These are phyloP conservation scores for Melocanna baccifera DNA, from an alignment of 176 grass and related monocot species.

Conservation along the genomic window DNA sequence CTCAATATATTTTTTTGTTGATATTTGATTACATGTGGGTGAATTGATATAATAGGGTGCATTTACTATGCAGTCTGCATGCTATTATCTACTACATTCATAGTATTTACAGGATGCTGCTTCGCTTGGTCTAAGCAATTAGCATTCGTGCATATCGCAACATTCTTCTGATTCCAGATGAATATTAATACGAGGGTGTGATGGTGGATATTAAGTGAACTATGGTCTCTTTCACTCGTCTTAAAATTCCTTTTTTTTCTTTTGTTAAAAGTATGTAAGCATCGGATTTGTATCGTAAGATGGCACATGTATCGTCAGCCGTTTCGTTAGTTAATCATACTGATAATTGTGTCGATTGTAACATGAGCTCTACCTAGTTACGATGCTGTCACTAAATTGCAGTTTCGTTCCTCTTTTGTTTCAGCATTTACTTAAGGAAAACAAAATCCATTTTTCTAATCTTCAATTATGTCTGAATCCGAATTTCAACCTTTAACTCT, in stretches of 20 bases:
- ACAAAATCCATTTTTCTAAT: no score
- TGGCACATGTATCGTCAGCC: no score
- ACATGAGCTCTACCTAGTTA: no score
- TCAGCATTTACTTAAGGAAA: no score
- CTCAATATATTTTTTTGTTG: not conserved
- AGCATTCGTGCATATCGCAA: not conserved
- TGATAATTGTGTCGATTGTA: no score
- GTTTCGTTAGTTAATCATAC: not conserved
- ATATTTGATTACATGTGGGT: not conserved
- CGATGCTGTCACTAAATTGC: no score
- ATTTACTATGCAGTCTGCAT: conserved; percentile 4
- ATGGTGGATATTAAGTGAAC: not conserved
- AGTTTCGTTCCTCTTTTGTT: no score
- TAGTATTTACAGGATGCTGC: conserved; percentile 55
- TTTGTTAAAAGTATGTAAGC: not conserved
- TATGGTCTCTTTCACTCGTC: not conserved
- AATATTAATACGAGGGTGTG: not conserved
- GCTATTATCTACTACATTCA: not conserved
- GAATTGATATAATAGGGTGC: not conserved
- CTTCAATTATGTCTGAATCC: no score
- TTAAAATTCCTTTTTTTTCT: not conserved
- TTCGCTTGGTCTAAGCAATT: conserved; percentile 52
- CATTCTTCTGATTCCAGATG: not conserved
- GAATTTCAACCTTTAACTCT: no score
- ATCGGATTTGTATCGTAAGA: not conserved